Evolutionary conservation across 176 grass and related monocot species (phyloP).

Genomic region (bread wheat (Triticum aestivum)): DNA sequence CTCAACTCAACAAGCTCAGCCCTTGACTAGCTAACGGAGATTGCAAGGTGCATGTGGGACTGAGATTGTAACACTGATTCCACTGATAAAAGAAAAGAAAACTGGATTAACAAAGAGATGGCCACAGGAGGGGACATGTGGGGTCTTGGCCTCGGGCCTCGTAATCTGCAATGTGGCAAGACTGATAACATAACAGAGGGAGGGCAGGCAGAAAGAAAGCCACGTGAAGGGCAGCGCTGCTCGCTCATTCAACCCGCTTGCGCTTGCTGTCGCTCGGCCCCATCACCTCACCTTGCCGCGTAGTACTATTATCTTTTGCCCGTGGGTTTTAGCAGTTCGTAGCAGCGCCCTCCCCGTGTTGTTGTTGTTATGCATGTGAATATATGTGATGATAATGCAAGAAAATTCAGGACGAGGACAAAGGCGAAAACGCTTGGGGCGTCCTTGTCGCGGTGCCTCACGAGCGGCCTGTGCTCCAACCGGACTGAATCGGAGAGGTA

Average conservation of each 20-base stretch:
- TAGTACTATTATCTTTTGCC: slow-evolving; percentile 17
- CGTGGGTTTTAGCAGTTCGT: slow-evolving; percentile 24
- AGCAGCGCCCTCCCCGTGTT: background rate
- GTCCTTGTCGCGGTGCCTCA: slow-evolving; percentile 45
- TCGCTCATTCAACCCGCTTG: slow-evolving; percentile 17
- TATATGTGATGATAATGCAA: background rate
- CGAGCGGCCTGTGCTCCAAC: slow-evolving; percentile 31
- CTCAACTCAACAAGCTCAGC: background rate
- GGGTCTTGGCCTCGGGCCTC: slow-evolving; percentile 27
- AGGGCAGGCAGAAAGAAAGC: slow-evolving; percentile 32
- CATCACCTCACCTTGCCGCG: background rate
- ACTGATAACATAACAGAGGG: background rate
- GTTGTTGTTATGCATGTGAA: no score
- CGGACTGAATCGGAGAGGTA: slow-evolving; percentile 16
- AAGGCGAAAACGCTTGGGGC: background rate
- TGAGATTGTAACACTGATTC: background rate
- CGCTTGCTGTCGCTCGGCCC: slow-evolving; percentile 1
- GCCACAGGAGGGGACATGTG: slow-evolving; percentile 32
- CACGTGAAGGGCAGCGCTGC: slow-evolving; percentile 43
- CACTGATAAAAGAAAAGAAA: background rate
- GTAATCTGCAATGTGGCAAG: slow-evolving; percentile 7
- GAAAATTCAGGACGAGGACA: background rate
- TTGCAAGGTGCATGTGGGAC: background rate
- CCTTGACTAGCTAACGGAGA: background rate
- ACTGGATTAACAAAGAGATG: slow-evolving; percentile 35